Conservation (phyloP, 202 grass and related monocot genomes). For the Digitaria exilis region DNA sequence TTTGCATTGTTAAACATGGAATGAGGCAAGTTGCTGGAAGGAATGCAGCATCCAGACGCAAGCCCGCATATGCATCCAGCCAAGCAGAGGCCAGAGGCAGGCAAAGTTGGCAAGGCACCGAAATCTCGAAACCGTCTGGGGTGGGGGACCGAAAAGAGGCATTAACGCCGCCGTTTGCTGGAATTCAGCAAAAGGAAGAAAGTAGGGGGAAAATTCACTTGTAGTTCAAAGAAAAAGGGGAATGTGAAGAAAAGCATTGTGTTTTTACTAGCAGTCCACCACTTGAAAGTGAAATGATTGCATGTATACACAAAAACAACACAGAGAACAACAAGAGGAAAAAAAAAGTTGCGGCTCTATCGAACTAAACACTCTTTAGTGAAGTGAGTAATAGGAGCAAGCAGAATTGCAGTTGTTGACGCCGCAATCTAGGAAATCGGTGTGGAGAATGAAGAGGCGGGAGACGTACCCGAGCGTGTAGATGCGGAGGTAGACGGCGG, state of each 20-base stretch:
- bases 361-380: neutral
- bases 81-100: conserved; percentile 31
- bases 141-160: too few relatives aligned
- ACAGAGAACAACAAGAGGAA: neutral
- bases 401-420: neutral
- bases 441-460: neutral
- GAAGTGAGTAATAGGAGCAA: neutral
- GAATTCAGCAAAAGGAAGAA: neutral
- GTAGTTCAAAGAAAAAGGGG: neutral
- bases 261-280: neutral
- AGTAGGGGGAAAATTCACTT: neutral
- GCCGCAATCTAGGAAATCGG: neutral
- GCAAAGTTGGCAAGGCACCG: neutral
- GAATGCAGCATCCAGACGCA: conserved; percentile 27
- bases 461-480: conserved; percentile 74
- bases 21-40: conserved; percentile 25
- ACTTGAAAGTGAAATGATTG: neutral
- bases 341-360: neutral
- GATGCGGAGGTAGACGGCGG: conserved; percentile 91
- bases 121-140: neutral
- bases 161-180: too few relatives aligned
- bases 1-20: conserved; percentile 1
- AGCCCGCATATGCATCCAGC: conserved; percentile 16
- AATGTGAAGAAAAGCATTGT: neutral
- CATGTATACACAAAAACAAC: neutral